These are phyloP conservation scores for Saccharomyces hybrid DNA, from an alignment of 1,139 yeast species.

Conservation along the genomic window DNA sequence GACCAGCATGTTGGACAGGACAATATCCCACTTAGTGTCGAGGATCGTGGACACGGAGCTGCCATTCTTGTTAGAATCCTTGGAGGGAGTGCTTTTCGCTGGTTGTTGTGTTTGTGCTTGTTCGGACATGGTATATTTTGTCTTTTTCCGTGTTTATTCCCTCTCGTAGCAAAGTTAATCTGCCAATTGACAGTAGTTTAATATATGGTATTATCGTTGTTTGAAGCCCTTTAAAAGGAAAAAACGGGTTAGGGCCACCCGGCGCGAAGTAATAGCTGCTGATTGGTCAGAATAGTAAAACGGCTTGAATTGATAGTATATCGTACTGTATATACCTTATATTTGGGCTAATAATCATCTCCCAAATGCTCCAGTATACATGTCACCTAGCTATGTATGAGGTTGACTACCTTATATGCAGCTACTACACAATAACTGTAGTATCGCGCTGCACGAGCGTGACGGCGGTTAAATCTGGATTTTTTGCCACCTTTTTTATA, in stretches of 20 bases:
- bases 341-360: background rate
- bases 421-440: background rate
- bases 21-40: constrained; percentile 95
- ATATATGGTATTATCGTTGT: background rate
- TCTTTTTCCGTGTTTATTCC: background rate
- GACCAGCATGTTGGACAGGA: constrained; percentile 85
- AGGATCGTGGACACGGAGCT: constrained; percentile 39
- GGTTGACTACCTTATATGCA: too few species aligned
- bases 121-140: constrained; percentile 6
- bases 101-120: background rate
- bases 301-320: background rate
- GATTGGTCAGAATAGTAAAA: background rate
- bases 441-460: background rate
- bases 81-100: background rate
- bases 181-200: background rate
- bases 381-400: background rate
- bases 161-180: background rate
- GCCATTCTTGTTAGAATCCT: background rate
- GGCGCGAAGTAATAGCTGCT: background rate
- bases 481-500: background rate
- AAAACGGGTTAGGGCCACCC: background rate
- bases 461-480: background rate
- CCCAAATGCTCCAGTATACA: background rate
- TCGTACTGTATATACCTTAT: background rate
- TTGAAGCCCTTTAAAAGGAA: background rate